These are phyloP conservation scores for Calonectria leucothoes DNA, from an alignment of 2,329 filamentous ascomycete species.

Conservation along the genomic window DNA sequence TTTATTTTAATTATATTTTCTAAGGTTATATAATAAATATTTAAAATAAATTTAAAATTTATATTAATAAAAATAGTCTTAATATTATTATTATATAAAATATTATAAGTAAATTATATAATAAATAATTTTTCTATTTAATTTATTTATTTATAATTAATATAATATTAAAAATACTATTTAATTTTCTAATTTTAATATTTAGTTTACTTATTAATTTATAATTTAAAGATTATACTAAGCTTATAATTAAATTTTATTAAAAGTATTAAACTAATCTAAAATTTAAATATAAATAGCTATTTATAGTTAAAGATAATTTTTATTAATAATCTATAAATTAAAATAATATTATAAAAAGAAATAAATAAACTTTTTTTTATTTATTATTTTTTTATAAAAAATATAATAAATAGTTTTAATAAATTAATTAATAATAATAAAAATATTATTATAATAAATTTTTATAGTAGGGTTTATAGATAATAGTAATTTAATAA, in stretches of 20 bases:
- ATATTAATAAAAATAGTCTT: too few species aligned
- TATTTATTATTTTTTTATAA: not conserved
- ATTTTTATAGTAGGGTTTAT: conserved; percentile 15
- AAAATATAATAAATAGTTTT: conserved; percentile 14
- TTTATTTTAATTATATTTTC: too few species aligned
- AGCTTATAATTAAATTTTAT: not conserved
- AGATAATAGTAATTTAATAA: conserved; percentile 20
- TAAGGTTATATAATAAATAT: too few species aligned
- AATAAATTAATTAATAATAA: not conserved
- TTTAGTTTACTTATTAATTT: too few species aligned
- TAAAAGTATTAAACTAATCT: not conserved
- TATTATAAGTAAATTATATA: conserved; percentile 16
- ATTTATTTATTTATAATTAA: conserved; percentile 19
- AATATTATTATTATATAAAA: too few species aligned
- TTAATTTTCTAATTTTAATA: conserved; percentile 9
- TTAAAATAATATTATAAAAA: conserved; percentile 13
- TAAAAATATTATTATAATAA: conserved; percentile 22
- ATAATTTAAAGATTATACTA: too few species aligned
- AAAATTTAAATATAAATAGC: not conserved
- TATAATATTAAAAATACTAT: not conserved
- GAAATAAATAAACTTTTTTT: conserved; percentile 7
- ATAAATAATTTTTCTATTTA: conserved; percentile 11
- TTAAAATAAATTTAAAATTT: too few species aligned
- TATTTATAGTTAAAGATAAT: conserved; percentile 22
- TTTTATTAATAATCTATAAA: not conserved